Percentiles rank a stretch among this genome's conserved stretches.
Evolutionary conservation across 129 eudicot species (phyloP).

Genomic region (Helianthus tuberosus): DNA sequence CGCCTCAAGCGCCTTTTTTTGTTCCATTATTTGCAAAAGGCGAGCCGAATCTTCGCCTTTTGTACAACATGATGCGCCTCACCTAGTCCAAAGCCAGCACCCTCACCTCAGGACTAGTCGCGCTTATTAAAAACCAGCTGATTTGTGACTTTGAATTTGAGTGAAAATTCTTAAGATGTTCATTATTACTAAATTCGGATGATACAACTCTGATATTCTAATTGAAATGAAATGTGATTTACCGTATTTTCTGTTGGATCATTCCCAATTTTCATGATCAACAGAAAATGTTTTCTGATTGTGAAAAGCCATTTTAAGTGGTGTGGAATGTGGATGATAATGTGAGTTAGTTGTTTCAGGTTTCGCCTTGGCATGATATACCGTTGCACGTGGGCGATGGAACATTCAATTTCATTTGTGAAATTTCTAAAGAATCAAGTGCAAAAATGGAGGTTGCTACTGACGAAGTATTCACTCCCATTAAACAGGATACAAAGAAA

Average conservation of each 20-base stretch:
- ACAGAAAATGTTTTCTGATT: neutral
- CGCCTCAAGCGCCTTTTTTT: no score
- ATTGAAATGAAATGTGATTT: neutral
- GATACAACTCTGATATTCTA: neutral
- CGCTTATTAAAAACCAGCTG: no score
- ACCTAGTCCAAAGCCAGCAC: no score
- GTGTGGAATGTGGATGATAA: neutral
- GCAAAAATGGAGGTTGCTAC: conserved; percentile 99
- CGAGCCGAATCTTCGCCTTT: no score
- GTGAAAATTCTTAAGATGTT: neutral
- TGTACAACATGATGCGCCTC: no score
- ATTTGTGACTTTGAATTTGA: neutral
- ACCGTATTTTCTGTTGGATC: neutral
- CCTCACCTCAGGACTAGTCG: no score
- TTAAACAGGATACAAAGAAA: conserved; percentile 95
- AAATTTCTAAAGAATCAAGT: conserved; percentile 95
- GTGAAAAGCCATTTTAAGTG: conserved; percentile 14
- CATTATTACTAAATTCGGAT: neutral
- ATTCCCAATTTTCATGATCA: neutral
- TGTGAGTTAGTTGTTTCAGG: conserved; percentile 38
- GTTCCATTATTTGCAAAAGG: no score
- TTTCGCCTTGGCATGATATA: conserved; percentile 99
- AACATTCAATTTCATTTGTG: conserved; percentile 82
- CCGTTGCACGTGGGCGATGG: conserved; percentile 95
- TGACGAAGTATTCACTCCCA: conserved; percentile 86